A percentile compares a stretch with the other conserved stretches of the same genome.
phyloP scores from a whole-genome alignment of 805 yeast genomes.

The Candida vaughaniae region DNA sequence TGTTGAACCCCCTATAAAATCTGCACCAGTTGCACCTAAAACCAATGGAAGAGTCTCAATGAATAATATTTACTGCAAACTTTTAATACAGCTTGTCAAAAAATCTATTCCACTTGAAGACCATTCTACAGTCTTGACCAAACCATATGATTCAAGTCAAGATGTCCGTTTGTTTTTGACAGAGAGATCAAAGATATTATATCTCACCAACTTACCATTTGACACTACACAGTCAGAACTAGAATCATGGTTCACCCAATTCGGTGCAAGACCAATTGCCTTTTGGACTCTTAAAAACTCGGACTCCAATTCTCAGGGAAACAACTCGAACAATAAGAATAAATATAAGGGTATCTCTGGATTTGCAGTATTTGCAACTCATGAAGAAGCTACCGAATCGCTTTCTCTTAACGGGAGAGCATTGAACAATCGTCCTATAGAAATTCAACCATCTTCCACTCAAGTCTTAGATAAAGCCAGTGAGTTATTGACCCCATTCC shows the following conservation, averaged over 20 bases:
- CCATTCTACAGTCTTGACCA: slow-evolving; percentile 56
- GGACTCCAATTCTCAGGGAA: slow-evolving; percentile 15
- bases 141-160: slow-evolving; percentile 74
- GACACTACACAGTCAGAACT: slow-evolving; percentile 90
- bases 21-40: not conserved
- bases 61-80: slow-evolving; percentile 42
- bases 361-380: slow-evolving; percentile 79
- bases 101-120: slow-evolving; percentile 51
- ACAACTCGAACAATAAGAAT: slow-evolving; percentile 18
- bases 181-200: slow-evolving; percentile 77
- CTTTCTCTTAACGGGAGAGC: slow-evolving; percentile 77
- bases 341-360: slow-evolving; percentile 58
- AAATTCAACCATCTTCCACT: slow-evolving; percentile 83
- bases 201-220: slow-evolving; percentile 73
- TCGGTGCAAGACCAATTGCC: slow-evolving; percentile 82
- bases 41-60: slow-evolving; percentile 40
- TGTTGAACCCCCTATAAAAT: too few species aligned
- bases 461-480: slow-evolving; percentile 77
- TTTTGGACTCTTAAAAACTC: slow-evolving; percentile 83
- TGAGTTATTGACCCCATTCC: slow-evolving; percentile 80
- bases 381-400: slow-evolving; percentile 82
- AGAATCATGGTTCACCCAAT: slow-evolving; percentile 88
- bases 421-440: slow-evolving; percentile 70
- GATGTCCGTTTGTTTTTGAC: slow-evolving; percentile 66
- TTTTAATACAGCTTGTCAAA: slow-evolving; percentile 47